These are phyloP conservation scores for Laguncularia racemosa DNA, from an alignment of 345 rosid genomes.

Conservation along the genomic window DNA sequence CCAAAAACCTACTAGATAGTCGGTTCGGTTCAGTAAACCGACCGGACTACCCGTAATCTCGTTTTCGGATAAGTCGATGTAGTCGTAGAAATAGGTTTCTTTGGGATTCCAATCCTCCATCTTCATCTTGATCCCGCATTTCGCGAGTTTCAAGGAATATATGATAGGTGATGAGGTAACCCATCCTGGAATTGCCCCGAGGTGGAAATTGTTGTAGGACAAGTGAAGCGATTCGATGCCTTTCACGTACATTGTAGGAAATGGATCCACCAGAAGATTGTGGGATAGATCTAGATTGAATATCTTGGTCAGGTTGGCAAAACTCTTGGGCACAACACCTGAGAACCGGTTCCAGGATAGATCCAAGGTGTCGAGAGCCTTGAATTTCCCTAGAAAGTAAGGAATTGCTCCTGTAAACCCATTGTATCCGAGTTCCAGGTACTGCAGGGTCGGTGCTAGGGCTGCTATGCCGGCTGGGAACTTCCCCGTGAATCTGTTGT, in stretches of 20 bases:
- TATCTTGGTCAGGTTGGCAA: slow-evolving; percentile 64
- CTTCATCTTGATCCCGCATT: slow-evolving; percentile 56
- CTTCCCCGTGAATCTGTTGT: slow-evolving; percentile 46
- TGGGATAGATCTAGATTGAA: slow-evolving; percentile 69
- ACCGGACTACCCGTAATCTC: slow-evolving; percentile 55
- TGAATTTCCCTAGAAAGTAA: slow-evolving; percentile 44
- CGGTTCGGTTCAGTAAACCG: slow-evolving; percentile 44
- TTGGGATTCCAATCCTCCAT: slow-evolving; percentile 54
- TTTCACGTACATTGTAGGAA: slow-evolving; percentile 60
- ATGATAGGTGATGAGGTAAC: slow-evolving; percentile 65
- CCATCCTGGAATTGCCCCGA: slow-evolving; percentile 60
- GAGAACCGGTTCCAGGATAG: slow-evolving; percentile 45
- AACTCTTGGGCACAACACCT: slow-evolving; percentile 47
- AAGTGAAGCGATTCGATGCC: slow-evolving; percentile 75
- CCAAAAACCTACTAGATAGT: slow-evolving; percentile 40
- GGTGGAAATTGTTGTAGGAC: slow-evolving; percentile 52
- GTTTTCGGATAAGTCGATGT: slow-evolving; percentile 57
- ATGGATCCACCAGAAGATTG: slow-evolving; percentile 54
- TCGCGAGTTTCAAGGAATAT: slow-evolving; percentile 62
- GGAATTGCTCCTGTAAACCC: slow-evolving; percentile 52
- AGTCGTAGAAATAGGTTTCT: slow-evolving; percentile 64
- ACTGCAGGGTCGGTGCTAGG: slow-evolving; percentile 33
- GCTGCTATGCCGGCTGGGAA: slow-evolving; percentile 46
- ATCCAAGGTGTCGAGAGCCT: slow-evolving; percentile 51
- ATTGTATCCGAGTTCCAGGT: slow-evolving; percentile 56